Evolutionary conservation across 768 basidiomycete genomes (phyloP).

Genomic region (Gloeopeniophorella convolvens): DNA sequence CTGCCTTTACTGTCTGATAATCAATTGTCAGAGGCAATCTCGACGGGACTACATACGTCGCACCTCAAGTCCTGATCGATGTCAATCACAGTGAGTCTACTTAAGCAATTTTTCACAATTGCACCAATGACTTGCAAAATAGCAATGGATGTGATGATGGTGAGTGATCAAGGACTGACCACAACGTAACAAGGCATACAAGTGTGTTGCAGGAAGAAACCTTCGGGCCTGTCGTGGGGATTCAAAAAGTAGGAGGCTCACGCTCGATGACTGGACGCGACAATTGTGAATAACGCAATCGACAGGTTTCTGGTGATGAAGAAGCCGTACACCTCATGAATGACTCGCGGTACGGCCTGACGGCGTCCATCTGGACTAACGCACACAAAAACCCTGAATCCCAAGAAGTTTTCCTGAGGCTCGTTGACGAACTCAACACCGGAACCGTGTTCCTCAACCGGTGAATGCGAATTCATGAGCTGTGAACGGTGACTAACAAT

Average conservation of each 20-base stretch:
- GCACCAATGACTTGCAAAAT: constrained; percentile 7
- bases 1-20: background rate
- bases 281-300: no score
- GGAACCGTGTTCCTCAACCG: constrained; percentile 95
- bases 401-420: constrained; percentile 55
- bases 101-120: background rate
- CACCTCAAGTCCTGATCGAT: constrained; percentile 83
- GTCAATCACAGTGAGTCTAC: constrained; percentile 74
- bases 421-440: constrained; percentile 69
- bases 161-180: constrained; percentile 23
- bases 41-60: constrained; percentile 73
- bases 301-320: constrained; percentile 71
- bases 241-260: constrained; percentile 84
- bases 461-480: constrained; percentile 27
- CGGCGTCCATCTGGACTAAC: constrained; percentile 92
- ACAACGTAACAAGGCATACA: no score
- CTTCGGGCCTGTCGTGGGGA: constrained; percentile 90
- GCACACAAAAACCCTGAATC: constrained; percentile 53
- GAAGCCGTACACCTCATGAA: constrained; percentile 93
- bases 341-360: constrained; percentile 91
- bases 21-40: background rate
- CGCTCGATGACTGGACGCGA: no score
- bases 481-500: constrained; percentile 8
- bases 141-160: constrained; percentile 95
- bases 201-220: constrained; percentile 59